These are phyloP conservation scores for Aspergillus campestris DNA, from an alignment of 495 filamentous ascomycete species.

Conservation along the genomic window DNA sequence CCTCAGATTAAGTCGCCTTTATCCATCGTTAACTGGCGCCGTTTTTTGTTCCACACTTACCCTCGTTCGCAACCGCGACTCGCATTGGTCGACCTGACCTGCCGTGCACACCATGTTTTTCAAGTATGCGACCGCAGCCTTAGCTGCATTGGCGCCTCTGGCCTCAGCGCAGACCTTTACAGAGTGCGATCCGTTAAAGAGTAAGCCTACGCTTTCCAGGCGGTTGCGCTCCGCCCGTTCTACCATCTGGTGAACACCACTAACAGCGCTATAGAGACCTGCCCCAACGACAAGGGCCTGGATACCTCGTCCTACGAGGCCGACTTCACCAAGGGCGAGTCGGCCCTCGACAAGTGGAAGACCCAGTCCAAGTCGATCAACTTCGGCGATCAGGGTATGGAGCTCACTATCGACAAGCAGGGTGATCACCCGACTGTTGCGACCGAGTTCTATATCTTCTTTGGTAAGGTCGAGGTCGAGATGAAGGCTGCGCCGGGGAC, in stretches of 20 bases:
- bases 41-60: not conserved
- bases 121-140: constrained; percentile 27
- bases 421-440: constrained; percentile 68
- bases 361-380: constrained; percentile 48
- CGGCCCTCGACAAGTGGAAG: constrained; percentile 48
- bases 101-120: constrained; percentile 20
- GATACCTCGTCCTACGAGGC: constrained; percentile 44
- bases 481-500: constrained; percentile 65
- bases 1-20: not conserved
- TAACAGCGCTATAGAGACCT: constrained; percentile 27
- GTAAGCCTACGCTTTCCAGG: constrained; percentile 9
- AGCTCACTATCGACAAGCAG: constrained; percentile 62
- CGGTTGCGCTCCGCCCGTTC: not conserved
- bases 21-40: not conserved
- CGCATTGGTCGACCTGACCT: not conserved
- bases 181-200: constrained; percentile 34
- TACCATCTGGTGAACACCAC: constrained; percentile 1
- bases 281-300: constrained; percentile 57
- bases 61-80: constrained; percentile 1
- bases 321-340: constrained; percentile 56
- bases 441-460: constrained; percentile 70
- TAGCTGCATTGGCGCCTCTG: constrained; percentile 28
- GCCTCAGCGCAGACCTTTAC: constrained; percentile 40
- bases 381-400: constrained; percentile 46
- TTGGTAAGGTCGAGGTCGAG: constrained; percentile 59